Evolutionary conservation across 2,329 filamentous ascomycete genomes (phyloP), one percentile per base, ranked within the genome.

Genomic region (Fusarium sp.): DNA sequence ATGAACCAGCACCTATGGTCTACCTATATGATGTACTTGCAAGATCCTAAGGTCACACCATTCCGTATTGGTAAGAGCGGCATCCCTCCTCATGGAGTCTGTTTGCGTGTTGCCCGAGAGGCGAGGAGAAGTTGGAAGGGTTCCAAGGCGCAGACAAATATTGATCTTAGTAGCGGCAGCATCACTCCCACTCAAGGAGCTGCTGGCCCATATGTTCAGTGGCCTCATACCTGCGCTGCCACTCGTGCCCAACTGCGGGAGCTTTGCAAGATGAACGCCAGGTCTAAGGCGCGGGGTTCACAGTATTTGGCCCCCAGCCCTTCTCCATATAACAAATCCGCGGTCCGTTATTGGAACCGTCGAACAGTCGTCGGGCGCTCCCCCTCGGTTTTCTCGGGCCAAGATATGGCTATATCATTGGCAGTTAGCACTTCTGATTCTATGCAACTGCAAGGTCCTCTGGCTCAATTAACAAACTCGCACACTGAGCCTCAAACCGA

Each of bases 1-100:
- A 91, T 92, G 88, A 89, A 84, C 79, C 82, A 87, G 15, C 90
- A 92, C 73, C 80, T 92, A 13, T 92, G 90, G 90, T 85, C 87
- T 8, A 90, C 88, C 2, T 92, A 91, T 75, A 81, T 87, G 63
- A 81, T 90, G 56, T 92, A 92, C 73, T 81, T 92, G 42, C 88
- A 90, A 76, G 90, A 92, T 72, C 89, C 90, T 48, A 89, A 88
- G 52, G 89, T 91, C 5, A 92, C 90, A 2, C 90, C 90, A 0
- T 89, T 92, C 67, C 86, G 88, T 55, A 84, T 90, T 60, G 87
- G 89, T 65, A 90, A 89, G 74, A 89, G 88, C 75, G 86, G 87
- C 61, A 86, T 92, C 30, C 90, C 90, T 11, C 90, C 90, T 6
- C 84, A 89, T 45, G 90, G 90, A 18, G 89, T 92, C 13, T 90